Conservation (phyloP, 495 filamentous ascomycete genomes). For the Aspergillus cavernicola region DNA sequence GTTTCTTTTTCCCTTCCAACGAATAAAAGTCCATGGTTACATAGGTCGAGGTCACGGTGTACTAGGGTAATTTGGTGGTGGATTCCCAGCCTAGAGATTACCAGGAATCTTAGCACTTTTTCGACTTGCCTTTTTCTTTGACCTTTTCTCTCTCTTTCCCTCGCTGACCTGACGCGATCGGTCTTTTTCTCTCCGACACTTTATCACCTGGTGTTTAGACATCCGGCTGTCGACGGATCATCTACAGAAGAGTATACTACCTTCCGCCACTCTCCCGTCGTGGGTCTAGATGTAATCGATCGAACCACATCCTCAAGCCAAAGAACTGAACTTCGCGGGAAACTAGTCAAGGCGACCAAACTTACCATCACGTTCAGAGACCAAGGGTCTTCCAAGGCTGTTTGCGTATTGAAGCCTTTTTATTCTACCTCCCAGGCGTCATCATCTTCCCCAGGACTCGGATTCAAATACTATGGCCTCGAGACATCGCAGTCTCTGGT, state of each 20-base stretch:
- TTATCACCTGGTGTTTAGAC: no score
- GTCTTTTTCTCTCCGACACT: no score
- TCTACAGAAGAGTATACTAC: no score
- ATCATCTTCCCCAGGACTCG: not conserved
- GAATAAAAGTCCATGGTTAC: slow-evolving; percentile 6
- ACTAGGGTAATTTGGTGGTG: slow-evolving; percentile 4
- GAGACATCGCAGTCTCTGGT: not conserved
- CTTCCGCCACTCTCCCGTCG: no score
- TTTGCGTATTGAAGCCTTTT: not conserved
- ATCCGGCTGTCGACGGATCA: no score
- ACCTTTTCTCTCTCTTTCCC: not conserved
- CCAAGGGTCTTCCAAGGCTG: no score
- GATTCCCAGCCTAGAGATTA: not conserved
- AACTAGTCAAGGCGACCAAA: no score
- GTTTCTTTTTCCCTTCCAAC: slow-evolving; percentile 6
- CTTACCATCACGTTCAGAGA: no score
- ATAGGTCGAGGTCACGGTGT: not conserved
- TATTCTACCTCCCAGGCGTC: not conserved
- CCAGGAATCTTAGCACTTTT: not conserved
- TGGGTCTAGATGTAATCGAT: no score
- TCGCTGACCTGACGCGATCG: not conserved
- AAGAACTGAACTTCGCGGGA: no score
- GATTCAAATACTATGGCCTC: not conserved
- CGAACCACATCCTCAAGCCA: no score
- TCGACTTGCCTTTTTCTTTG: not conserved